Percentiles rank a stretch among this genome's conserved stretches.
Evolutionary conservation across 352 stramenopile species (phyloP).

Genomic region (Pythium phragmiticola): DNA sequence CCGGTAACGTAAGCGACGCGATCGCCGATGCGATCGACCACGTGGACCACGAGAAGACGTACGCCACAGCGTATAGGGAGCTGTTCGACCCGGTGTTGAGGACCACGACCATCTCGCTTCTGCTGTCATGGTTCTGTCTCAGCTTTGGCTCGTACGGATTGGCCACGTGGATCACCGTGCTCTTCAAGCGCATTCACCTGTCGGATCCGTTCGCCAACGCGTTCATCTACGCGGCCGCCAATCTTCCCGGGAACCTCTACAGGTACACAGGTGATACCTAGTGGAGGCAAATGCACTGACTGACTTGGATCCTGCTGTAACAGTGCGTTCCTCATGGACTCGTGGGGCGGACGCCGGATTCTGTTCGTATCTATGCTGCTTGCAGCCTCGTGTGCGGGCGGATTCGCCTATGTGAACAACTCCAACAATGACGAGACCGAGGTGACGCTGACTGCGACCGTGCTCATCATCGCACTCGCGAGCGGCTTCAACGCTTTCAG

Average conservation of each 20-base stretch:
- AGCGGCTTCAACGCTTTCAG: constrained; percentile 92
- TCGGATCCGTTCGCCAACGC: constrained; percentile 90
- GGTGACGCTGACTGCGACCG: constrained; percentile 22
- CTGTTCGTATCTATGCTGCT: constrained; percentile 77
- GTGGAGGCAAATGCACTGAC: neutral
- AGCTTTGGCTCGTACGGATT: constrained; percentile 90
- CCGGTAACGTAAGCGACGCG: constrained; percentile 15
- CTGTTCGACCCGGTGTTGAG: constrained; percentile 61
- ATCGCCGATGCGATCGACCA: constrained; percentile 24
- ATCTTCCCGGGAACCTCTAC: constrained; percentile 90
- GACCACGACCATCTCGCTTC: constrained; percentile 57
- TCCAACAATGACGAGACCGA: constrained; percentile 19
- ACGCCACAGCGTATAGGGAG: constrained; percentile 32
- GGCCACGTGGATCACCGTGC: constrained; percentile 92
- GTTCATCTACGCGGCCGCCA: constrained; percentile 90
- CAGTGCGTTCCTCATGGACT: constrained; percentile 67
- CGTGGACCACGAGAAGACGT: constrained; percentile 20
- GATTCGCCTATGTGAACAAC: constrained; percentile 77
- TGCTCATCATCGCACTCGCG: constrained; percentile 74
- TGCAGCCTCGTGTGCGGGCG: constrained; percentile 54
- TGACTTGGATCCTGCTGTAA: neutral
- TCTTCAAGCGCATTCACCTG: constrained; percentile 90
- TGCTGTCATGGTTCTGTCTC: constrained; percentile 73
- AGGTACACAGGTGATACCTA: constrained; percentile 35
- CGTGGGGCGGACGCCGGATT: constrained; percentile 60